These are phyloP conservation scores for Trametes versicolor DNA, from an alignment of 1,284 basidiomycete genomes.

Conservation along the genomic window DNA sequence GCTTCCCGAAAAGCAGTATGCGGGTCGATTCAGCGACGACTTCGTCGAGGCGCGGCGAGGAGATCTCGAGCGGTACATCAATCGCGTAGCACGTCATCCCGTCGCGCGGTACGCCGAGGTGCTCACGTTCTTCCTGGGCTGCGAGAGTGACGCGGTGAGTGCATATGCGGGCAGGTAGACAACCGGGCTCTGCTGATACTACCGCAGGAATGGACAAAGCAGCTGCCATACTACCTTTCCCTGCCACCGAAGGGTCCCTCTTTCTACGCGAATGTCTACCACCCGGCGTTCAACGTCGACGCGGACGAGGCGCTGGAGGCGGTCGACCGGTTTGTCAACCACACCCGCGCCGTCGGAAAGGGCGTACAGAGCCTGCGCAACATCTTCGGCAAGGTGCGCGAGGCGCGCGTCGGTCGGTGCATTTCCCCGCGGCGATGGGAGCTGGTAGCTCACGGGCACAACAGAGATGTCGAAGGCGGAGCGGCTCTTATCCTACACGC, in stretches of 20 bases:
- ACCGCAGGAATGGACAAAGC: slow-evolving; percentile 74
- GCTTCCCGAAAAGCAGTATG: slow-evolving; percentile 85
- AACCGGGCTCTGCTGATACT: not conserved
- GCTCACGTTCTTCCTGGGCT: slow-evolving; percentile 82
- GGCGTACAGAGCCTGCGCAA: slow-evolving; percentile 74
- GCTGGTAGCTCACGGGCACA: not conserved
- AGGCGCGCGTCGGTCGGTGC: slow-evolving; percentile 71
- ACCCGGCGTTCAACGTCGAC: slow-evolving; percentile 87
- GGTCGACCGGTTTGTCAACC: slow-evolving; percentile 68
- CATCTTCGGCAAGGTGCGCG: slow-evolving; percentile 68
- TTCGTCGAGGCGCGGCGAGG: slow-evolving; percentile 86
- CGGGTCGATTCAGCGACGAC: slow-evolving; percentile 80
- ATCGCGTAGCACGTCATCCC: slow-evolving; percentile 78
- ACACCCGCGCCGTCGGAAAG: slow-evolving; percentile 70
- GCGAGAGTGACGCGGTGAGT: slow-evolving; percentile 76
- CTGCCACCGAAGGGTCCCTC: slow-evolving; percentile 70
- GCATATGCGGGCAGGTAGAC: no score
- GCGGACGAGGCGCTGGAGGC: slow-evolving; percentile 68
- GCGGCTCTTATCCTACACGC: slow-evolving; percentile 71
- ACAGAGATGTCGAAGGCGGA: slow-evolving; percentile 81
- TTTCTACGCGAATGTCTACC: slow-evolving; percentile 84
- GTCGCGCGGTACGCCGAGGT: slow-evolving; percentile 82
- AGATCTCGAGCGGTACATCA: slow-evolving; percentile 83
- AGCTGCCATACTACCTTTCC: slow-evolving; percentile 67
- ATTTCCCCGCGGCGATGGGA: slow-evolving; percentile 4